Evolutionary conservation across 2,329 filamentous ascomycete species (phyloP).

Genomic region (Fusarium agapanthi): DNA sequence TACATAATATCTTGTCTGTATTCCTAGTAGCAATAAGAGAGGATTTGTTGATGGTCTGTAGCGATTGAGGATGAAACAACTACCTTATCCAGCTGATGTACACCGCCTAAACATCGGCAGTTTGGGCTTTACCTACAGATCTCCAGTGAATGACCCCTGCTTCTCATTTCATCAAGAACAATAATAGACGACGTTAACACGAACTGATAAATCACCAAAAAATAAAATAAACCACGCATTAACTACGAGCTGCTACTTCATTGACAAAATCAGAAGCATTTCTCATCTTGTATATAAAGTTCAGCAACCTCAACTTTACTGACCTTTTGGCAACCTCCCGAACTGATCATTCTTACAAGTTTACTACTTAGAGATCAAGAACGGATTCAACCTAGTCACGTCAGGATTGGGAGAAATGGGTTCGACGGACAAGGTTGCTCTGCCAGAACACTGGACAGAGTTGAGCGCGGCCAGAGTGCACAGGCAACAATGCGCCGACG

Average conservation of each 20-base stretch:
- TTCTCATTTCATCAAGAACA: constrained; percentile 28
- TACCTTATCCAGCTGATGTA: neutral
- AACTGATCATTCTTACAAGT: neutral
- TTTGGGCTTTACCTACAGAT: neutral
- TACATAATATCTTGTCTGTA: neutral
- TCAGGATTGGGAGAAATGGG: constrained; percentile 31
- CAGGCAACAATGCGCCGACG: constrained; percentile 49
- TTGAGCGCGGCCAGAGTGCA: constrained; percentile 47
- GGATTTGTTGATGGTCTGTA: neutral
- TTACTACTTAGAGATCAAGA: neutral
- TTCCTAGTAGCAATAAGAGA: neutral
- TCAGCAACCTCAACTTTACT: neutral
- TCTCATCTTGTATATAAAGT: neutral
- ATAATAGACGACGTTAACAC: constrained; percentile 8
- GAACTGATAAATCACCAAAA: neutral
- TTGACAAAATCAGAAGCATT: neutral
- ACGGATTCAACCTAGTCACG: neutral
- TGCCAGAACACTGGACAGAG: constrained; percentile 53
- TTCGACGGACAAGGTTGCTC: constrained; percentile 36
- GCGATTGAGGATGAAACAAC: neutral
- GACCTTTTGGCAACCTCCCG: neutral
- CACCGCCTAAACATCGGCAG: constrained; percentile 23
- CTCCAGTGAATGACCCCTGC: constrained; percentile 7
- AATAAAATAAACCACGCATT: neutral
- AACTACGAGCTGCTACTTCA: neutral